Percentiles rank a stretch among this genome's conserved stretches.
Conservation (phyloP, 73 alveolate genomes). For the Durusdinium trenchii region DNA sequence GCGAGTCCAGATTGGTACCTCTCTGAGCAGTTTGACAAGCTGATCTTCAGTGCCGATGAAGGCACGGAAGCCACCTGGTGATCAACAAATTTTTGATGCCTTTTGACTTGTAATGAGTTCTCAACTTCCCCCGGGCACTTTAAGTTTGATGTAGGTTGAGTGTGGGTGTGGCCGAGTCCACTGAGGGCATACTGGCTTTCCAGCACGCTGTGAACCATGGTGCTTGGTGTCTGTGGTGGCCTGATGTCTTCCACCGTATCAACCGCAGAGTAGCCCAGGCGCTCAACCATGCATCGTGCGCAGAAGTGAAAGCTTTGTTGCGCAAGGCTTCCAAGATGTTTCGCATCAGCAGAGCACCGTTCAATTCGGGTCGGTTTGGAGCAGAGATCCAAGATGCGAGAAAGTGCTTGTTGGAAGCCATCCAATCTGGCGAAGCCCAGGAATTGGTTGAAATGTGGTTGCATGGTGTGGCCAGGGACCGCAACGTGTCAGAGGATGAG, state of each 20-base stretch:
- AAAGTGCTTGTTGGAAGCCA: not conserved
- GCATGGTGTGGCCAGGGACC: not conserved
- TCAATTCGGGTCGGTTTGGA: not conserved
- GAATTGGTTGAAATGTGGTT: not conserved
- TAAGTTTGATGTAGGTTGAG: no score
- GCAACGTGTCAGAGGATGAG: not conserved
- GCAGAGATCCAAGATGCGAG: not conserved
- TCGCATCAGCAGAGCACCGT: not conserved
- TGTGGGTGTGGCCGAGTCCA: no score
- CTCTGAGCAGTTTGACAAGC: not conserved
- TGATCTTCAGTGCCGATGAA: not conserved
- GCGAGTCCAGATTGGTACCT: not conserved
- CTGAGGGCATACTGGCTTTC: not conserved
- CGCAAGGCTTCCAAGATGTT: not conserved
- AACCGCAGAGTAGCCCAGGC: not conserved
- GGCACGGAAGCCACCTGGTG: conserved; percentile 69
- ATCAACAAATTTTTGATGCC: no score
- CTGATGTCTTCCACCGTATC: not conserved
- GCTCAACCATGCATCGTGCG: not conserved
- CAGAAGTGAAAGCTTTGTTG: not conserved
- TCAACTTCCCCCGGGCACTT: no score
- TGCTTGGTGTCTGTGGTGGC: not conserved
- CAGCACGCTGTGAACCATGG: not conserved
- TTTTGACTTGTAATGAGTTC: no score
- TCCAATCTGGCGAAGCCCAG: not conserved